Conservation (phyloP, 2,329 filamentous ascomycete genomes). For the Botrytis pseudocinerea region DNA sequence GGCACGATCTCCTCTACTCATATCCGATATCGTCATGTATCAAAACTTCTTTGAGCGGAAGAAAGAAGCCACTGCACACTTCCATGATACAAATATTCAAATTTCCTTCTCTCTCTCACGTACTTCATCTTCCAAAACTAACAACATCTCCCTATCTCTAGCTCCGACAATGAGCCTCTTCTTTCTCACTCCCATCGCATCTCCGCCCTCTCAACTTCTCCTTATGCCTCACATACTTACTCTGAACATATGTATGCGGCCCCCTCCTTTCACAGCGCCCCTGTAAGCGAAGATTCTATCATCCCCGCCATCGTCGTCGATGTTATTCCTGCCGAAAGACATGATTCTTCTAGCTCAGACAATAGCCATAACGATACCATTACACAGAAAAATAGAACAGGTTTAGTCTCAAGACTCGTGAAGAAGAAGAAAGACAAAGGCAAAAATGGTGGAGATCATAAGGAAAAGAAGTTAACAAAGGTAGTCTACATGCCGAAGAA, state of each 20-base stretch:
- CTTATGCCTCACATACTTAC: slow-evolving; percentile 31
- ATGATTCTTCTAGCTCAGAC: neutral
- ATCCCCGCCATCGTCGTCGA: slow-evolving; percentile 38
- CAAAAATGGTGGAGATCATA: neutral
- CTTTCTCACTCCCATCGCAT: slow-evolving; percentile 22
- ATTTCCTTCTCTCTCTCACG: too few species aligned
- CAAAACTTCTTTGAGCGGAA: neutral
- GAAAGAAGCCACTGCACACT: neutral
- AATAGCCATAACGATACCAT: neutral
- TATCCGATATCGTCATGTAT: neutral
- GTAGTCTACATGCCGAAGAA: slow-evolving; percentile 40
- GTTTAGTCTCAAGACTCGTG: slow-evolving; percentile 15
- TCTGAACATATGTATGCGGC: slow-evolving; percentile 30
- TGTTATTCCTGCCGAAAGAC: slow-evolving; percentile 24
- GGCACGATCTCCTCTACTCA: neutral
- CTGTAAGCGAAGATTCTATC: slow-evolving; percentile 39
- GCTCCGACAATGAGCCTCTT: slow-evolving; percentile 36
- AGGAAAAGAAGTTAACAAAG: slow-evolving; percentile 30
- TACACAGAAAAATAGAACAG: neutral
- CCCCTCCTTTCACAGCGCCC: slow-evolving; percentile 34
- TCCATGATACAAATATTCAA: neutral
- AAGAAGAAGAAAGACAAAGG: slow-evolving; percentile 28
- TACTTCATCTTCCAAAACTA: neutral
- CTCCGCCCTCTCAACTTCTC: slow-evolving; percentile 29
- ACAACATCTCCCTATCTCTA: slow-evolving; percentile 23